These are phyloP conservation scores for Microsporum canis DNA, from an alignment of 2,329 filamentous ascomycete species.

Conservation along the genomic window DNA sequence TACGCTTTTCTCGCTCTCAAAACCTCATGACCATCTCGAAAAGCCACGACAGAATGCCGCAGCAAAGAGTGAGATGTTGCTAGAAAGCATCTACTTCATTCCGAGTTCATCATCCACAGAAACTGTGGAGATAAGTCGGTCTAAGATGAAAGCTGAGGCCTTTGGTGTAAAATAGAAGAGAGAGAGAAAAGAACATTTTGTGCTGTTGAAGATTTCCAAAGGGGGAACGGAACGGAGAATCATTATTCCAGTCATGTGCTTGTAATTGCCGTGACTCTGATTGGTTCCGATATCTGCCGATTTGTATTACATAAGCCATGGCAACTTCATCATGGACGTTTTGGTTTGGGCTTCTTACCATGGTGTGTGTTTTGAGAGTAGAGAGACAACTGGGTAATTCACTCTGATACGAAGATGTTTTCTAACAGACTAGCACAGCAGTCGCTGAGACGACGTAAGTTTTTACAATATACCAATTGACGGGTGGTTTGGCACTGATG, in stretches of 20 bases:
- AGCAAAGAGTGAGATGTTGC: constrained; percentile 27
- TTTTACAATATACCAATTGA: neutral
- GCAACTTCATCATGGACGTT: neutral
- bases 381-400: neutral
- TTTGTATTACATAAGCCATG: constrained; percentile 32
- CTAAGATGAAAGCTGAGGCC: constrained; percentile 32
- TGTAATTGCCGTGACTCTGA: constrained; percentile 22
- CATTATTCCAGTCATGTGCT: constrained; percentile 25
- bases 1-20: constrained; percentile 28
- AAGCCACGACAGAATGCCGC: constrained; percentile 37
- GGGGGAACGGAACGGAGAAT: constrained; percentile 20
- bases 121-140: constrained; percentile 15
- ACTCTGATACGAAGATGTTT: constrained; percentile 30
- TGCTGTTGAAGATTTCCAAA: constrained; percentile 8
- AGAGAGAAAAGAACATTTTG: constrained; percentile 18
- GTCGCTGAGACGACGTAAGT: constrained; percentile 40
- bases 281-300: constrained; percentile 21
- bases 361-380: neutral
- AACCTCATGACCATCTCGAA: constrained; percentile 27
- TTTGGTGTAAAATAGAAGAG: constrained; percentile 18
- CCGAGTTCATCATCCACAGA: constrained; percentile 13
- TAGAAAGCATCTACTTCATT: constrained; percentile 30
- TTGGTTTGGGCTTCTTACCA: constrained; percentile 1
- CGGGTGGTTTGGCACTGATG: constrained; percentile 14
- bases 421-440: constrained; percentile 39